These are phyloP conservation scores for Epichloe aotearoae DNA, from an alignment of 2,329 filamentous ascomycete genomes.

Conservation along the genomic window DNA sequence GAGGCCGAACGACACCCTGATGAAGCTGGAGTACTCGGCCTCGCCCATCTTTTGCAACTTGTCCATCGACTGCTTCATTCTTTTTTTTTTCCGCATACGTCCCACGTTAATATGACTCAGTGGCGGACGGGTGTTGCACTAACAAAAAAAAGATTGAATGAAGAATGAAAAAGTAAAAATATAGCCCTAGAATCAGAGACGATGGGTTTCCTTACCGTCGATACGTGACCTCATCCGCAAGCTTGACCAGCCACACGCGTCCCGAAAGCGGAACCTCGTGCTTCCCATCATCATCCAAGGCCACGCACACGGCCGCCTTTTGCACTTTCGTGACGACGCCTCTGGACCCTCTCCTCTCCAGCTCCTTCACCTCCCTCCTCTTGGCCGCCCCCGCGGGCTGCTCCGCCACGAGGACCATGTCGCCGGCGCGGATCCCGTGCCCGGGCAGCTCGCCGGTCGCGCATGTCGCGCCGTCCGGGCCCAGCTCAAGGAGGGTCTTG, in stretches of 20 bases:
- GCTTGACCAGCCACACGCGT: slow-evolving; percentile 50
- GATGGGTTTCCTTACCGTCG: slow-evolving; percentile 27
- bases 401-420: slow-evolving; percentile 65
- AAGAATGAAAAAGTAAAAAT: not conserved
- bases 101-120: not conserved
- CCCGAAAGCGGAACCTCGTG: slow-evolving; percentile 31
- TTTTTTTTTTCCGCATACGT: slow-evolving; percentile 10
- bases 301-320: slow-evolving; percentile 47
- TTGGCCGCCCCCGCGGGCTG: slow-evolving; percentile 60
- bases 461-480: slow-evolving; percentile 55
- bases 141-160: not conserved
- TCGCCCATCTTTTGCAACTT: slow-evolving; percentile 44
- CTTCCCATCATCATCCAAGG: slow-evolving; percentile 55
- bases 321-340: slow-evolving; percentile 59
- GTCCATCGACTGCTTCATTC: slow-evolving; percentile 52
- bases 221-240: slow-evolving; percentile 57
- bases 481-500: slow-evolving; percentile 76
- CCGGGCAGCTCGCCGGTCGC: slow-evolving; percentile 46
- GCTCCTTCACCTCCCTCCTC: slow-evolving; percentile 58
- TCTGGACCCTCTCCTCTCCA: slow-evolving; percentile 53
- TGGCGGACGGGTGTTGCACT: too few relatives aligned
- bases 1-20: slow-evolving; percentile 49
- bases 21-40: slow-evolving; percentile 44
- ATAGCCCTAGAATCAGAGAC: not conserved
- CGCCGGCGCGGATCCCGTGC: slow-evolving; percentile 63